Conservation (phyloP, 2,329 filamentous ascomycete species). For the Meredithiella fracta region DNA sequence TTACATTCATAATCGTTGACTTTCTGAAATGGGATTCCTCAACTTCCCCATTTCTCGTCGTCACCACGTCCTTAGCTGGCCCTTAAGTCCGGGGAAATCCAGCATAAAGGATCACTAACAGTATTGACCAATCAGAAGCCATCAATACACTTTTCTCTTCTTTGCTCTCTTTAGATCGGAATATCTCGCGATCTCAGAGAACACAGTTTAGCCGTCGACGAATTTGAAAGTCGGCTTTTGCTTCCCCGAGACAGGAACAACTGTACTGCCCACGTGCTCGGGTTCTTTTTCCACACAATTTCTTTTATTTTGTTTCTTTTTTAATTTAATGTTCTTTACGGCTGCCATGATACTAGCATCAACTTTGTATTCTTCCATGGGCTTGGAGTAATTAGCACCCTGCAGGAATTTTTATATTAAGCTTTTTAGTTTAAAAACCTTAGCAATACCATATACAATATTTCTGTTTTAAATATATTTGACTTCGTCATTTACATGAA, state of each 20-base stretch:
- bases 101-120: neutral
- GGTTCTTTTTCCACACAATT: neutral
- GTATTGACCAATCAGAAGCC: conserved; percentile 1
- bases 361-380: neutral
- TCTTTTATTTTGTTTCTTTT: neutral
- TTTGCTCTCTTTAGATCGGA: neutral
- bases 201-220: neutral
- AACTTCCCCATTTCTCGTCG: neutral
- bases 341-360: neutral
- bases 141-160: neutral
- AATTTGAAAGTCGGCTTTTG: neutral
- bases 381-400: neutral
- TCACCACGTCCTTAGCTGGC: neutral
- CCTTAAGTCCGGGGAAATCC: conserved; percentile 1
- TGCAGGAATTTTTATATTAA: neutral
- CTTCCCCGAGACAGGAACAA: neutral
- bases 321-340: neutral
- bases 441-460: neutral
- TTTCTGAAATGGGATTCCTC: neutral
- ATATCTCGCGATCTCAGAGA: neutral
- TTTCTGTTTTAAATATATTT: too few relatives aligned
- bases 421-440: neutral
- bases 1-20: neutral
- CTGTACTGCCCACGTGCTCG: neutral
- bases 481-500: too few relatives aligned